Percentiles rank a stretch among this genome's conserved stretches.
Conservation (phyloP, 2,329 filamentous ascomycete genomes). For the Rutstroemia sp. region DNA sequence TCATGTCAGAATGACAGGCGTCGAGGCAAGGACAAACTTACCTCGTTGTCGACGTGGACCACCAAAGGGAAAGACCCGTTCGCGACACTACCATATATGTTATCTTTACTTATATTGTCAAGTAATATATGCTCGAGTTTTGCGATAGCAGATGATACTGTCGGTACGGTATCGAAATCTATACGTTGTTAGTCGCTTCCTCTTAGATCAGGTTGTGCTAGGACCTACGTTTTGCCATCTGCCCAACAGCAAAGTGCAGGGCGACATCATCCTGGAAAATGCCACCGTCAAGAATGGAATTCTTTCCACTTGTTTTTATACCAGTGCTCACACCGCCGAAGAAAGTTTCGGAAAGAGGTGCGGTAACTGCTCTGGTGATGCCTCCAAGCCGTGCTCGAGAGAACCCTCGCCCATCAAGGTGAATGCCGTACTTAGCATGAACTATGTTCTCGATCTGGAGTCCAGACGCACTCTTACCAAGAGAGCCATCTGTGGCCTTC, state of each 20-base stretch:
- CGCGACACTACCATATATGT: slow-evolving; percentile 33
- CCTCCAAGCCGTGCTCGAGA: slow-evolving; percentile 36
- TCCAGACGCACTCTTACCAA: slow-evolving; percentile 24
- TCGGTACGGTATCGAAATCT: slow-evolving; percentile 23
- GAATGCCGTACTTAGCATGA: slow-evolving; percentile 36
- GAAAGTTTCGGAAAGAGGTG: slow-evolving; percentile 30
- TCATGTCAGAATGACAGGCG: background rate
- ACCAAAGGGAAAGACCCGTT: slow-evolving; percentile 34
- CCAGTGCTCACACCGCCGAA: slow-evolving; percentile 37
- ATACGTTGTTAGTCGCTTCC: background rate
- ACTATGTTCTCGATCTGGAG: slow-evolving; percentile 28
- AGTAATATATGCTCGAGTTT: slow-evolving; percentile 33
- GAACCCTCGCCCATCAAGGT: slow-evolving; percentile 36
- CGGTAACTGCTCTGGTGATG: slow-evolving; percentile 36
- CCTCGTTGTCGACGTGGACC: slow-evolving; percentile 34
- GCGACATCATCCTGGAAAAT: slow-evolving; percentile 37
- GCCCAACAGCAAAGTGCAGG: slow-evolving; percentile 35
- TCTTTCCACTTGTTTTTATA: slow-evolving; percentile 33
- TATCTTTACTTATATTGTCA: slow-evolving; percentile 31
- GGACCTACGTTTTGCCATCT: slow-evolving; percentile 28
- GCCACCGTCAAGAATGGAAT: slow-evolving; percentile 33
- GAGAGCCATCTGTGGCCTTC: slow-evolving; percentile 40
- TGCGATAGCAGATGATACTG: slow-evolving; percentile 26
- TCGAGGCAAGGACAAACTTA: slow-evolving; percentile 11
- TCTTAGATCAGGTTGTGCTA: background rate